Evolutionary conservation across 208 protist species (phyloP).

Genomic region (Trichomonas vaginalis): DNA sequence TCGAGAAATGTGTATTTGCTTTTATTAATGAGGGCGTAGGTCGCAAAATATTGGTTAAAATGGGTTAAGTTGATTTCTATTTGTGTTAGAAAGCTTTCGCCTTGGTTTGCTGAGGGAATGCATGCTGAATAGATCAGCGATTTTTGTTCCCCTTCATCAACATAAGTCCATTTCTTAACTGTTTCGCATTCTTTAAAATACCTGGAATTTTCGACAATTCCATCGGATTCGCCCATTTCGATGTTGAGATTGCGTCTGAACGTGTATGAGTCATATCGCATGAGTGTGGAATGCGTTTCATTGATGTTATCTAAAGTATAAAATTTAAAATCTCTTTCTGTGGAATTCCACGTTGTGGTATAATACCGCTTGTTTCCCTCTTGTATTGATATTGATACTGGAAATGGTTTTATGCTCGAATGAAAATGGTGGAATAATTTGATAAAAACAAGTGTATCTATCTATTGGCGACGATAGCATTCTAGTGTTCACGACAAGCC

Average conservation of each 20-base stretch:
- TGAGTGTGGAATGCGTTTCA: background rate
- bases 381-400: background rate
- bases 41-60: background rate
- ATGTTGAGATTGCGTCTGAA: background rate
- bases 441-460: background rate
- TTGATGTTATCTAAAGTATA: background rate
- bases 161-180: background rate
- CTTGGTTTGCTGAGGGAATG: no score
- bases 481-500: background rate
- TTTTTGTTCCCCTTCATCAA: background rate
- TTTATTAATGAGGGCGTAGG: background rate
- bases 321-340: background rate
- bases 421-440: background rate
- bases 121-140: background rate
- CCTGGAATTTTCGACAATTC: background rate
- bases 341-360: background rate
- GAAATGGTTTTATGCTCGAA: background rate
- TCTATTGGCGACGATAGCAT: background rate
- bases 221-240: background rate
- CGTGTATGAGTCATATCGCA: background rate
- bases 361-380: background rate
- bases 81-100: background rate
- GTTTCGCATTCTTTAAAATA: background rate
- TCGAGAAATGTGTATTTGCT: background rate
- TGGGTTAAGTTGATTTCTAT: background rate